phyloP scores from a whole-genome alignment of 2,329 filamentous ascomycete species.

The Aspergillus fumigatiaffinis region DNA sequence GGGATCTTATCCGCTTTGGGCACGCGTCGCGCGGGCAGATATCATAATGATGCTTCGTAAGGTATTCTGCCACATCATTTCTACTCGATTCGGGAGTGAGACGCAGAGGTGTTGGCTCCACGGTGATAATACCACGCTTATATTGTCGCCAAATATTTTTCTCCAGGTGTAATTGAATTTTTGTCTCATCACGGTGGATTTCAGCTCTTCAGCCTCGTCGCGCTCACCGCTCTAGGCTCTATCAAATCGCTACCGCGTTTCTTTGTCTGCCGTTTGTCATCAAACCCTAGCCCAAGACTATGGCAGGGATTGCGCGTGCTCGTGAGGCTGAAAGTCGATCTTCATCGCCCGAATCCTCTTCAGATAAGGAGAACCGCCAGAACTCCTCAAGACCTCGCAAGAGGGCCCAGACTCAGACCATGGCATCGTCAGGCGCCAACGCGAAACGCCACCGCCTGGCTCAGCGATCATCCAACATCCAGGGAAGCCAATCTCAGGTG shows the following conservation, averaged over 20 bases:
- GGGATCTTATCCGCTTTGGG: neutral
- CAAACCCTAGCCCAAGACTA: conserved; percentile 18
- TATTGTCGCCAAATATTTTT: neutral
- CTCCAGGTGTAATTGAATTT: neutral
- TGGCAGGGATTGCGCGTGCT: conserved; percentile 23
- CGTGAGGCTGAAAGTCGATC: conserved; percentile 17
- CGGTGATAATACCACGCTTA: neutral
- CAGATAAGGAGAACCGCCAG: conserved; percentile 49
- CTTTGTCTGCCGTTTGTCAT: conserved; percentile 9
- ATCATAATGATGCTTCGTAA: neutral
- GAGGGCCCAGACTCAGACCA: conserved; percentile 37
- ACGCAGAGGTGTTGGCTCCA: neutral
- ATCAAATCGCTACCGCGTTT: conserved; percentile 6
- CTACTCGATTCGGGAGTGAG: neutral
- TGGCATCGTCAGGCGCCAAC: conserved; percentile 32
- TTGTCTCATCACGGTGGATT: neutral
- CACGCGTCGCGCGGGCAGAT: neutral
- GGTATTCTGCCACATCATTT: too few species aligned
- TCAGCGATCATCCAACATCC: conserved; percentile 28
- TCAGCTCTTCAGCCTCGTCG: conserved; percentile 1
- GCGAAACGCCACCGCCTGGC: conserved; percentile 45
- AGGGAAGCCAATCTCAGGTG: conserved; percentile 23
- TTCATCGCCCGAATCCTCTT: conserved; percentile 36
- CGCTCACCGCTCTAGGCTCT: neutral
- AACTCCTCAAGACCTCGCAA: conserved; percentile 33